phyloP scores from a whole-genome alignment of 2,329 filamentous ascomycete species.

The Xylariomycetidae sp. region DNA sequence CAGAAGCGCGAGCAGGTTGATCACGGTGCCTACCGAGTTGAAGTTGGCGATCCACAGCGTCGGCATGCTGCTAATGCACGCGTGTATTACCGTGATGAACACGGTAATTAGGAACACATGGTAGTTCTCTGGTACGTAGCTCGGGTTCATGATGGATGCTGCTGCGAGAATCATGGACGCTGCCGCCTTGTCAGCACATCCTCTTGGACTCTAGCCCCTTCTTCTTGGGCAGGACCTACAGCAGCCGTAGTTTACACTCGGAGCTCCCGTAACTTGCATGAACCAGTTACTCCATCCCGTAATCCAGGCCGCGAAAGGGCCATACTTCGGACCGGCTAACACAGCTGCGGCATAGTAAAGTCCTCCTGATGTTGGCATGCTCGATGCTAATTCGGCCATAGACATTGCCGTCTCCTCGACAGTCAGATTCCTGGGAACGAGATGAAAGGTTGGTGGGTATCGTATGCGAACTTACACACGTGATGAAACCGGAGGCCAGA shows the following conservation, averaged over 20 bases:
- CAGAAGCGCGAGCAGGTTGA: conserved; percentile 64
- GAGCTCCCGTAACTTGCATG: conserved; percentile 27
- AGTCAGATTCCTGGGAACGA: not conserved
- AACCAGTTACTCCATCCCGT: conserved; percentile 30
- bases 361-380: conserved; percentile 67
- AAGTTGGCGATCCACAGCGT: conserved; percentile 64
- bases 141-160: conserved; percentile 59
- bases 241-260: conserved; percentile 27
- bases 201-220: no score
- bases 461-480: conserved; percentile 43
- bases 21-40: conserved; percentile 63
- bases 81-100: conserved; percentile 63
- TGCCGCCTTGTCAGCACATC: conserved; percentile 5
- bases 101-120: conserved; percentile 64
- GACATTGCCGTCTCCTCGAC: conserved; percentile 46
- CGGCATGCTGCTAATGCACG: conserved; percentile 61
- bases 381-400: conserved; percentile 66
- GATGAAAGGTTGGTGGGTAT: not conserved
- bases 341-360: conserved; percentile 71
- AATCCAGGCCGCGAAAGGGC: conserved; percentile 27
- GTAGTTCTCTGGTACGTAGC: conserved; percentile 58
- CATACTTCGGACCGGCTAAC: conserved; percentile 42
- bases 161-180: conserved; percentile 67
- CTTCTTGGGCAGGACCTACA: conserved; percentile 15
- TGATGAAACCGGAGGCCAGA: conserved; percentile 65